A percentile compares a stretch with the other conserved stretches of the same genome.
Evolutionary conservation across 306 rosid genomes (phyloP).

Genomic region (Phaseolus lunatus): DNA sequence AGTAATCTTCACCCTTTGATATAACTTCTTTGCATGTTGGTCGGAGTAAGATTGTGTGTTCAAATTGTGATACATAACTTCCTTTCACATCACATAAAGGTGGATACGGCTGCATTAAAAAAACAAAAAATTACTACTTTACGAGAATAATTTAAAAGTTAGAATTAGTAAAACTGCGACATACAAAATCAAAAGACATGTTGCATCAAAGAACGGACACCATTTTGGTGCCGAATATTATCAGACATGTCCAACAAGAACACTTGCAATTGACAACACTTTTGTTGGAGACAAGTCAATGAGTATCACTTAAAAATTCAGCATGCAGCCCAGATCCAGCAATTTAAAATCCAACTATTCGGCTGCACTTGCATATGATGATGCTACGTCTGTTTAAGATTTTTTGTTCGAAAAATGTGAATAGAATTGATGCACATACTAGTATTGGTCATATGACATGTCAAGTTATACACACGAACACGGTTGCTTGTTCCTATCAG

Average conservation of each 20-base stretch:
- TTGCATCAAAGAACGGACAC: background rate
- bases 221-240: background rate
- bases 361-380: background rate
- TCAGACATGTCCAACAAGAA: background rate
- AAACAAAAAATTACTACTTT: conserved; percentile 9
- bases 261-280: background rate
- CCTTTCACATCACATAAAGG: conserved; percentile 91
- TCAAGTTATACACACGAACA: background rate
- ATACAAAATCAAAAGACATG: background rate
- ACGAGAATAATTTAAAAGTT: conserved; percentile 17
- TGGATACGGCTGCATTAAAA: conserved; percentile 72
- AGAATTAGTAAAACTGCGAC: background rate
- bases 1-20: conserved; percentile 93
- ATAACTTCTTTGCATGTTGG: conserved; percentile 99
- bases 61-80: conserved; percentile 93
- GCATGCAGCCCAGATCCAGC: background rate
- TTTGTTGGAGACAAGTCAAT: background rate
- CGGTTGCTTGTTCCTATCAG: background rate
- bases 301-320: background rate
- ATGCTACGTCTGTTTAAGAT: background rate
- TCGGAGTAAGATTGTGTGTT: conserved; percentile 90
- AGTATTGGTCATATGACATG: background rate
- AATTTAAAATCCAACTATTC: background rate
- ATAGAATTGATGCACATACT: background rate
- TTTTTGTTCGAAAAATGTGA: background rate